Conservation (phyloP, 1,139 yeast species). For the Trichomonascaceae sp. region DNA sequence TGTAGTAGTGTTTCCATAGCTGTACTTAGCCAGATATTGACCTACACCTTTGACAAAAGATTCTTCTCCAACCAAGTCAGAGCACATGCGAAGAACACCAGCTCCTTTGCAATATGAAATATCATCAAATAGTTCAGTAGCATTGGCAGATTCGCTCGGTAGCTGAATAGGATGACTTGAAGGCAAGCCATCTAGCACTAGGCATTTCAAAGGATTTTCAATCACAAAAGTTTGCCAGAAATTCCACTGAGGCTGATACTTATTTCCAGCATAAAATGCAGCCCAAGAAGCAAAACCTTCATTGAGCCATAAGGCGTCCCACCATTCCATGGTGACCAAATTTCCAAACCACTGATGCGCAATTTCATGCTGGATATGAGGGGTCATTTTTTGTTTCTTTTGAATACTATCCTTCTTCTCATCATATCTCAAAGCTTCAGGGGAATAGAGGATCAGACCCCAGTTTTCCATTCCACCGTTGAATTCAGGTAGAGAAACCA, state of each 20-base stretch:
- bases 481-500: conserved; percentile 69
- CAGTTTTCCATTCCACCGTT: conserved; percentile 80
- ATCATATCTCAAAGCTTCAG: conserved; percentile 60
- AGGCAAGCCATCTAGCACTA: conserved; percentile 60
- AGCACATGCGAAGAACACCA: conserved; percentile 65
- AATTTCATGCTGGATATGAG: conserved; percentile 72
- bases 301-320: conserved; percentile 80
- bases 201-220: conserved; percentile 58
- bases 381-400: conserved; percentile 61
- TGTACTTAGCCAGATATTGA: conserved; percentile 50
- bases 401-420: conserved; percentile 49
- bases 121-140: conserved; percentile 72
- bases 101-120: conserved; percentile 75
- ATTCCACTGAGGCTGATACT: conserved; percentile 71
- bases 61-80: conserved; percentile 62
- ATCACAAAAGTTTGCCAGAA: conserved; percentile 58
- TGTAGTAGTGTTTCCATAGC: conserved; percentile 56
- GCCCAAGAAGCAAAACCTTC: conserved; percentile 77
- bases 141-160: conserved; percentile 63
- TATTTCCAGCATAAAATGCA: conserved; percentile 61
- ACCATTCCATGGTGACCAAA: conserved; percentile 79
- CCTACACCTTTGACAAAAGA: conserved; percentile 66
- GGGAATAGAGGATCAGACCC: conserved; percentile 69
- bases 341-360: conserved; percentile 87
- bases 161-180: conserved; percentile 77